A percentile compares a stretch with the other conserved stretches of the same genome.
These are phyloP conservation scores for Solanum bukasovii DNA, from an alignment of 257 asterid species.

Conservation along the genomic window DNA sequence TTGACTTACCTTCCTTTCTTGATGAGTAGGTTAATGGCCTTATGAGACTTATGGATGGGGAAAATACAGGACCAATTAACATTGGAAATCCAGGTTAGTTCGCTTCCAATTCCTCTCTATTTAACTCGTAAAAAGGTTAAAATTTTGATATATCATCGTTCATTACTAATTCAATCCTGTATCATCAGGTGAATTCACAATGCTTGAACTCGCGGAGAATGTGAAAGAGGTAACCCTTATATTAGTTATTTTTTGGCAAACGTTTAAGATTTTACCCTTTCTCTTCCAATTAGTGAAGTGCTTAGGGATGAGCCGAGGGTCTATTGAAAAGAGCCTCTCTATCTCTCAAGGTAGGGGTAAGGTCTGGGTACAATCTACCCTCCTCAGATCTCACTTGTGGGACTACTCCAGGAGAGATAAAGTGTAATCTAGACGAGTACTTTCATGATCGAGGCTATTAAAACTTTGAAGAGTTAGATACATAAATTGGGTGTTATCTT, in stretches of 20 bases:
- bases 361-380: neutral
- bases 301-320: neutral
- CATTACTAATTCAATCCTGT: neutral
- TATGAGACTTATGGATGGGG: constrained; percentile 43
- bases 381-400: neutral
- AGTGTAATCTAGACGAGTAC: neutral
- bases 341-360: neutral
- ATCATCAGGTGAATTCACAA: constrained; percentile 46
- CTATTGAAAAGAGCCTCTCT: neutral
- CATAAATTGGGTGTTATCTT: neutral
- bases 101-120: neutral
- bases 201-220: constrained; percentile 55
- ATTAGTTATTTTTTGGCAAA: neutral
- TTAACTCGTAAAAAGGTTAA: neutral
- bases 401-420: neutral
- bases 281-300: neutral
- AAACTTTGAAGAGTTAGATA: neutral
- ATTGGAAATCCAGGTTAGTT: constrained; percentile 54
- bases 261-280: neutral
- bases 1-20: neutral
- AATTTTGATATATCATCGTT: neutral
- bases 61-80: constrained; percentile 56
- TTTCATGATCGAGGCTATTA: neutral
- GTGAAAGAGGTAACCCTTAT: constrained; percentile 33
- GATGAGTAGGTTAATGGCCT: constrained; percentile 39